Base-by-base conservation (phyloP, 305 asterid genomes). In the Fraxinus baroniana region DNA sequence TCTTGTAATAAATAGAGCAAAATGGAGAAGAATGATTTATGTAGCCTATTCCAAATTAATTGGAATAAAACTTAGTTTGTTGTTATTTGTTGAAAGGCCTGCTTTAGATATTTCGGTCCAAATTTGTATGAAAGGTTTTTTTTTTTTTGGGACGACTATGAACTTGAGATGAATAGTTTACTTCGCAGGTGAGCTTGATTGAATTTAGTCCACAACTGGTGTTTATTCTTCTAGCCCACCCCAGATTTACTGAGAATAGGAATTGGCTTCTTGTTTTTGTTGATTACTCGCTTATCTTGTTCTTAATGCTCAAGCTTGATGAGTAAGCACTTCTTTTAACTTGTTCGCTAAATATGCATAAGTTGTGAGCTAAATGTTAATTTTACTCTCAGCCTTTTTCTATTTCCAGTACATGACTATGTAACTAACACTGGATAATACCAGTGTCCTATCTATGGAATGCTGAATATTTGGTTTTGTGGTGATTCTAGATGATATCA, bases 401-500 rank as follows among this genome's bases (percentile, higher is more conserved):
- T 55, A 33, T 74, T 32, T 24, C 79, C 55, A 30, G 15, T 75
- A 26, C 79, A 71, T 76, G 49, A 60, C 24, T 78, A 18, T 81
- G 30, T 80, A 82, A 72, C 80, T 75, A 75, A 57, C 62, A 7
- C 37, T 46, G 55, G 52, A 78, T 57, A 76, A 32, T 74, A 68
- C 79, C 15, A 73, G 62, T 76, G 73, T 36, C 17, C 5, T 55
- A 55, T 80, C 81, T 62, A 75, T 73, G 82, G 66, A 77, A 74
- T 77, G 75, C 86, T 89, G 87, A 90, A 84, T 20, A 77, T 52
- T 68, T 57, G 44, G 83, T 85, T 76, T 79, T 85, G 62, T 89
- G 85, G 81, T 89, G 79, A 83, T 86, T 81, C 78, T 88, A 95
- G 99, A 95, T 90, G 99, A 95, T 87, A 89, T 94, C 74, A 93